Percentiles rank a stretch among this genome's conserved stretches.
These are phyloP conservation scores for Wolfiporia cocos DNA, from an alignment of 1,284 basidiomycete genomes.

Conservation along the genomic window DNA sequence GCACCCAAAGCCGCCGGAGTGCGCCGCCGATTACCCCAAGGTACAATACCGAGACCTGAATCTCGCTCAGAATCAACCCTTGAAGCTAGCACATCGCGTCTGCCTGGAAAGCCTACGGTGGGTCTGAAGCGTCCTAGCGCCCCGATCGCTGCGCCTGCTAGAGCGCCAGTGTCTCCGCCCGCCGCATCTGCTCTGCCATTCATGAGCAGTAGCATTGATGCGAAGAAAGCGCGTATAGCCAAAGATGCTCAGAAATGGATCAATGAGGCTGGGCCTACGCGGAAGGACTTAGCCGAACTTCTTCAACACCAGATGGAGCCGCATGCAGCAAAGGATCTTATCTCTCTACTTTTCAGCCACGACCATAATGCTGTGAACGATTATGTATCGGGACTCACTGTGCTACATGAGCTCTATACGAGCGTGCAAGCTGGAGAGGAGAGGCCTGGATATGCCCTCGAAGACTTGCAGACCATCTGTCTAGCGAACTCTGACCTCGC, in stretches of 20 bases:
- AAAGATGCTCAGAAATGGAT: conserved; percentile 84
- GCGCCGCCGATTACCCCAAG: conserved; percentile 66
- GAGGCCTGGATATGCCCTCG: conserved; percentile 42
- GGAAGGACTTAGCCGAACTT: conserved; percentile 85
- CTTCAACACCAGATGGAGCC: conserved; percentile 92
- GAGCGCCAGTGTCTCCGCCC: conserved; percentile 28
- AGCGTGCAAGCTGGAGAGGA: conserved; percentile 54
- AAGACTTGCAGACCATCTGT: conserved; percentile 64
- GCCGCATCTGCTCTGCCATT: conserved; percentile 51
- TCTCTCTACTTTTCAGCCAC: conserved; percentile 86
- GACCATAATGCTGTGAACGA: conserved; percentile 97
- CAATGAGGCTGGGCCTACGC: conserved; percentile 73
- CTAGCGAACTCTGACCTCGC: conserved; percentile 90
- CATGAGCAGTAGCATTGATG: conserved; percentile 62
- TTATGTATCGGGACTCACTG: conserved; percentile 72
- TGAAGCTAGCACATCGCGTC: conserved; percentile 38
- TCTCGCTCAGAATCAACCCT: conserved; percentile 51
- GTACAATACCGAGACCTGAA: conserved; percentile 49
- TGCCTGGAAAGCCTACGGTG: conserved; percentile 33
- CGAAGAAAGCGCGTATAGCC: conserved; percentile 67
- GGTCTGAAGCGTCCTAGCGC: conserved; percentile 46
- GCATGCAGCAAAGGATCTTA: conserved; percentile 70
- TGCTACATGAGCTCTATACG: conserved; percentile 73
- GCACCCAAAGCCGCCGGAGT: conserved; percentile 53
- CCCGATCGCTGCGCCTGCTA: conserved; percentile 22